Percentiles rank a stretch among this genome's conserved stretches.
phyloP scores from a whole-genome alignment of 1,284 basidiomycete species.

The Sphagnurus paluster region DNA sequence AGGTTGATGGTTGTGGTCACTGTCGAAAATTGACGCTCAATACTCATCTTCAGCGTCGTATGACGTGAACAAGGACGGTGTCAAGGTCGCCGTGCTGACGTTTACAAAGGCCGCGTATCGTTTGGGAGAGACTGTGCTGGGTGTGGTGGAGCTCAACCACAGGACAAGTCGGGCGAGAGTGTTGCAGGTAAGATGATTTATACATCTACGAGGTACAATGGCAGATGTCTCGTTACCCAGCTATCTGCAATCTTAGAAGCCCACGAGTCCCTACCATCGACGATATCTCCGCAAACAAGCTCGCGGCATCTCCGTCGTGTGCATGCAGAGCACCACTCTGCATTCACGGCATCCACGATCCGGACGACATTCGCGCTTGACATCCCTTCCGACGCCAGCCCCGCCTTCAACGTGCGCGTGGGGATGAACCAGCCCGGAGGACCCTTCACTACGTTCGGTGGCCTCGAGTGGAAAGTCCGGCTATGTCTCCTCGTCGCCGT shows the following conservation, averaged over 20 bases:
- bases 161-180: conserved; percentile 60
- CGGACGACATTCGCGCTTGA: conserved; percentile 84
- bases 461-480: conserved; percentile 84
- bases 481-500: conserved; percentile 80
- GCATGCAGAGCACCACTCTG: conserved; percentile 82
- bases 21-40: too few relatives aligned
- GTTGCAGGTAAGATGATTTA: conserved; percentile 60
- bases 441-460: conserved; percentile 44
- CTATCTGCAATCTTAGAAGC: conserved; percentile 84
- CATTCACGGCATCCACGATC: conserved; percentile 68
- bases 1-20: conserved; percentile 21
- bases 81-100: conserved; percentile 86
- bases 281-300: conserved; percentile 41
- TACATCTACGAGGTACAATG: conserved; percentile 1
- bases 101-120: conserved; percentile 88
- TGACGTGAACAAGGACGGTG: conserved; percentile 89
- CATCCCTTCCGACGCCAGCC: conserved; percentile 87
- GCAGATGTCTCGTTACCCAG: conserved; percentile 35
- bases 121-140: conserved; percentile 86
- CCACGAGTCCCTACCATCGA: conserved; percentile 76
- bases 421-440: conserved; percentile 29
- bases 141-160: conserved; percentile 85
- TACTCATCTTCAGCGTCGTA: conserved; percentile 79
- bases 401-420: conserved; percentile 68
- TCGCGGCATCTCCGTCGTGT: conserved; percentile 59